These are phyloP conservation scores for Lasiosphaeria ovina DNA, from an alignment of 495 filamentous ascomycete genomes.

Conservation along the genomic window DNA sequence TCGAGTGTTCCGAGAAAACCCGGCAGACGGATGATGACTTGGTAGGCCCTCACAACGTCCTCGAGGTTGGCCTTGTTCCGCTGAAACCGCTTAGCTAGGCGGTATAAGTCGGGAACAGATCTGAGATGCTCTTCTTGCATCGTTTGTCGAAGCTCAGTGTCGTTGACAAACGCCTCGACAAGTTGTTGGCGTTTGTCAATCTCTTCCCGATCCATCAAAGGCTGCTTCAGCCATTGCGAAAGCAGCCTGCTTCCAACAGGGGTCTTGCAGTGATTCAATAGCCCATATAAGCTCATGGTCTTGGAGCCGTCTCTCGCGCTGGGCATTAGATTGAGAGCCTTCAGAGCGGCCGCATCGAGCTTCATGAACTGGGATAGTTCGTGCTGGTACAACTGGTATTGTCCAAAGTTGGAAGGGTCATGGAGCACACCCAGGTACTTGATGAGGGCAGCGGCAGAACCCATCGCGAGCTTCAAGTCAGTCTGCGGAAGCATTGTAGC, in stretches of 20 bases:
- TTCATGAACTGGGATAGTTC: conserved; percentile 99
- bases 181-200: conserved; percentile 92
- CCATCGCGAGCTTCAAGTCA: conserved; percentile 96
- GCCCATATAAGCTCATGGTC: conserved; percentile 93
- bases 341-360: conserved; percentile 89
- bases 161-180: conserved; percentile 90
- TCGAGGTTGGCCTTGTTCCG: conserved; percentile 86
- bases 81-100: conserved; percentile 92
- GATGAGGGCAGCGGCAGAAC: conserved; percentile 87
- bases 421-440: conserved; percentile 92
- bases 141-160: conserved; percentile 90
- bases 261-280: conserved; percentile 98
- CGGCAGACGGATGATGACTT: conserved; percentile 87
- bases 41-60: conserved; percentile 93
- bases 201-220: conserved; percentile 84
- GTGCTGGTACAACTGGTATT: conserved; percentile 96
- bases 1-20: conserved; percentile 87
- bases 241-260: conserved; percentile 86
- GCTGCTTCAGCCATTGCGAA: conserved; percentile 97
- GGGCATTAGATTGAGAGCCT: conserved; percentile 95
- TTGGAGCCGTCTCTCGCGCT: conserved; percentile 91
- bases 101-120: conserved; percentile 91
- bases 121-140: conserved; percentile 98
- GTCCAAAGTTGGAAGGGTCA: conserved; percentile 90
- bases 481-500: conserved; percentile 80